phyloP scores from a whole-genome alignment of 1,284 basidiomycete species.

The Malassezia arunalokei region DNA sequence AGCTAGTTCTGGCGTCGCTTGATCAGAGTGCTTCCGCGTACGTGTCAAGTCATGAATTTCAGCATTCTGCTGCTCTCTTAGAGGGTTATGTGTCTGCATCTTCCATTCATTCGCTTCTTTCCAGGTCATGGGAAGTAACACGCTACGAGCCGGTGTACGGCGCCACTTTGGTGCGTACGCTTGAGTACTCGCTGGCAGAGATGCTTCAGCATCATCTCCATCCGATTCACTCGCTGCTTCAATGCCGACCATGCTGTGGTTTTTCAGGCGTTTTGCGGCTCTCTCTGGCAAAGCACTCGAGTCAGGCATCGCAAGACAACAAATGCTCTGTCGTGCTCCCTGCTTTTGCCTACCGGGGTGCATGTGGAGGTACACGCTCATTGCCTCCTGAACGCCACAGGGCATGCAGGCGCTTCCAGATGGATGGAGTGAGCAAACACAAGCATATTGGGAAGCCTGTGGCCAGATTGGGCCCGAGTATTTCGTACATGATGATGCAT shows the following conservation, averaged over 20 bases:
- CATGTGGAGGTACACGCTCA: too few species aligned
- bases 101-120: slow-evolving; percentile 26
- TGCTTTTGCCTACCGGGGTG: too few species aligned
- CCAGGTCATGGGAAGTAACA: slow-evolving; percentile 22
- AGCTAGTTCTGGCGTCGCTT: not conserved
- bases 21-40: not conserved
- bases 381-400: too few species aligned
- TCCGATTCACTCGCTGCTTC: not conserved
- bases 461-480: not conserved
- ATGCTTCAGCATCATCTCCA: not conserved
- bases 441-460: slow-evolving; percentile 2
- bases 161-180: slow-evolving; percentile 18
- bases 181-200: not conserved
- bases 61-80: slow-evolving; percentile 12
- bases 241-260: too few species aligned
- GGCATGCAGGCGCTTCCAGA: not conserved
- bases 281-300: too few species aligned
- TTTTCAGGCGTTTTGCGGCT: too few species aligned
- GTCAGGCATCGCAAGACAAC: too few species aligned
- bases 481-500: not conserved
- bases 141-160: slow-evolving; percentile 19
- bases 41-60: not conserved
- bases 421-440: not conserved
- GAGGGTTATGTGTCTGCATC: slow-evolving; percentile 22
- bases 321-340: too few species aligned